Percentiles rank a stretch among this genome's conserved stretches.
Conservation (phyloP, 805 yeast genomes). For the Candida succiphila region DNA sequence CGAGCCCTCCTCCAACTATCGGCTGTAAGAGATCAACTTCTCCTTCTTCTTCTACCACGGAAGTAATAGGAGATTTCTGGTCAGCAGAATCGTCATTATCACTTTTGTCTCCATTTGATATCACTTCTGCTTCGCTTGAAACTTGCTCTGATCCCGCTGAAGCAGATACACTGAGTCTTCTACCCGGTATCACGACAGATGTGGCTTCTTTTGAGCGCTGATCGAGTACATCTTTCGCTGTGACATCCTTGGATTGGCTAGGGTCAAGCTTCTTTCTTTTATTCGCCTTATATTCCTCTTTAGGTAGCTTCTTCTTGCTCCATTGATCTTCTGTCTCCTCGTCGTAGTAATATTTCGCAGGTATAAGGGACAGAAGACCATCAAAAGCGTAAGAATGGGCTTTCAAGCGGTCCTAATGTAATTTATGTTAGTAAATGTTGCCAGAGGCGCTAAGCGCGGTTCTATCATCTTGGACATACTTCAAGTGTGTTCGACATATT, state of each 20-base stretch:
- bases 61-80: constrained; percentile 8
- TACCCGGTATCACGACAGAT: constrained; percentile 29
- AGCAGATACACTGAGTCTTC: constrained; percentile 9
- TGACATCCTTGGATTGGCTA: constrained; percentile 30
- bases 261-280: constrained; percentile 76
- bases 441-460: no score
- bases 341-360: constrained; percentile 90
- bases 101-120: constrained; percentile 9
- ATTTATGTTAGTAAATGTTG: constrained; percentile 1
- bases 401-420: constrained; percentile 56
- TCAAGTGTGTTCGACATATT: constrained; percentile 11
- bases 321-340: constrained; percentile 86
- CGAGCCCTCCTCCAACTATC: constrained; percentile 20
- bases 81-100: constrained; percentile 46
- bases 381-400: constrained; percentile 77
- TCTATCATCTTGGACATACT: constrained; percentile 1
- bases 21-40: constrained; percentile 1
- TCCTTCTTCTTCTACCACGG: constrained; percentile 5
- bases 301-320: constrained; percentile 72
- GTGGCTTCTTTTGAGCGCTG: constrained; percentile 45
- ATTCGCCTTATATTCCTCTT: constrained; percentile 48
- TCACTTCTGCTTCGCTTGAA: constrained; percentile 9
- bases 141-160: constrained; percentile 17
- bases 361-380: constrained; percentile 81
- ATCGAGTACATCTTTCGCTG: constrained; percentile 53